Percentiles rank a stretch among this genome's conserved stretches.
phyloP scores from a whole-genome alignment of 2,329 filamentous ascomycete species.

The Didymella pomorum region DNA sequence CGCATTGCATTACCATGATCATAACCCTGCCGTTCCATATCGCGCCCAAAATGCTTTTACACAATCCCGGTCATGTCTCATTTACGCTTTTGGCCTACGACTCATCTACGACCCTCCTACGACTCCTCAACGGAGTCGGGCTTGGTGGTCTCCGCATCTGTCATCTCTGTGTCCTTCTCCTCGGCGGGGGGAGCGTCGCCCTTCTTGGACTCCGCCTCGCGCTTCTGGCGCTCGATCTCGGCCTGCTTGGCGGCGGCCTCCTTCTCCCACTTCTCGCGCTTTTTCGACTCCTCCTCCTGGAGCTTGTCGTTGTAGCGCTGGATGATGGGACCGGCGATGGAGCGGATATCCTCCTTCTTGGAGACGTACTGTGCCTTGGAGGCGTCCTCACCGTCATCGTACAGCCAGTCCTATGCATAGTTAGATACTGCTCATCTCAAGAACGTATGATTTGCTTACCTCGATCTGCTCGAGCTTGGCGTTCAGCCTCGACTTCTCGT shows the following conservation, averaged over 20 bases:
- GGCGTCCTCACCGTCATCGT: constrained; percentile 94
- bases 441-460: constrained; percentile 64
- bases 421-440: constrained; percentile 19
- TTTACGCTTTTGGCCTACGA: constrained; percentile 15
- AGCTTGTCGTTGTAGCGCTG: constrained; percentile 96
- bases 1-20: constrained; percentile 35
- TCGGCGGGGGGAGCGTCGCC: constrained; percentile 50
- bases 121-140: constrained; percentile 52
- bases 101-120: constrained; percentile 36
- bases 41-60: constrained; percentile 35
- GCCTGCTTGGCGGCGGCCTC: constrained; percentile 68
- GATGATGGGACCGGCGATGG: constrained; percentile 87
- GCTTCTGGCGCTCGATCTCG: constrained; percentile 76
- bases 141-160: constrained; percentile 61
- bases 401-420: constrained; percentile 84
- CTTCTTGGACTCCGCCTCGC: constrained; percentile 74
- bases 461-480: constrained; percentile 83
- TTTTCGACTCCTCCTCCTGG: constrained; percentile 81
- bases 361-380: constrained; percentile 91
- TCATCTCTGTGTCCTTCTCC: constrained; percentile 64
- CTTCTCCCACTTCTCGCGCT: constrained; percentile 72
- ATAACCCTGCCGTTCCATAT: constrained; percentile 22
- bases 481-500: constrained; percentile 88
- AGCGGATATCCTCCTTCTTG: constrained; percentile 95
- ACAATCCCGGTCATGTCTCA: constrained; percentile 23